Conservation (phyloP, 139 green algal genomes). For the Edaphochlamys debaryana region DNA sequence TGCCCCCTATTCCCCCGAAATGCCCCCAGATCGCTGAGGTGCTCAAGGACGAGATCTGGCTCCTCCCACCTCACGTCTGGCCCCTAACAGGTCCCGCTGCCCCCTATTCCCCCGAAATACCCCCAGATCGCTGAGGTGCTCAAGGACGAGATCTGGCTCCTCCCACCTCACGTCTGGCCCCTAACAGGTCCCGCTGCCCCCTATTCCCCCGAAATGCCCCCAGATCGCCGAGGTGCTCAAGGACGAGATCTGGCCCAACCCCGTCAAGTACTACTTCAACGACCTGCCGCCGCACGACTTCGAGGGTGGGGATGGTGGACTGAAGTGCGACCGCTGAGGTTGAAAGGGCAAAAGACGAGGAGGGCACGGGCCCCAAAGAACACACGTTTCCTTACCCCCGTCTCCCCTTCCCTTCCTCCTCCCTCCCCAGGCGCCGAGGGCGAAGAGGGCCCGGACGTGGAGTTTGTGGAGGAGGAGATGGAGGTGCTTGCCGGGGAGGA, state of each 20-base stretch:
- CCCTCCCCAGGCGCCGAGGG: neutral
- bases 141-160: constrained; percentile 73
- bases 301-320: neutral
- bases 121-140: constrained; percentile 64
- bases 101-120: no score
- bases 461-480: neutral
- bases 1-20: no score
- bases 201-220: no score
- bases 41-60: constrained; percentile 74
- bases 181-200: no score
- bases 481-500: neutral
- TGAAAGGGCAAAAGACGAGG: no score
- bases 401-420: neutral
- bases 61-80: no score
- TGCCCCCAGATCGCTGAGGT: no score
- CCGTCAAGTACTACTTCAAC: constrained; percentile 60
- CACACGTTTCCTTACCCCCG: neutral
- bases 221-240: constrained; percentile 65
- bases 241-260: constrained; percentile 75
- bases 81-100: no score
- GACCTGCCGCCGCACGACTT: neutral
- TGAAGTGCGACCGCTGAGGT: no score
- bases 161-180: no score
- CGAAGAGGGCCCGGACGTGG: neutral
- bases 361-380: no score